Evolutionary conservation across 2,329 filamentous ascomycete species (phyloP), one percentile per base, ranked within the genome.

Genomic region (Colletotrichum cereale): DNA sequence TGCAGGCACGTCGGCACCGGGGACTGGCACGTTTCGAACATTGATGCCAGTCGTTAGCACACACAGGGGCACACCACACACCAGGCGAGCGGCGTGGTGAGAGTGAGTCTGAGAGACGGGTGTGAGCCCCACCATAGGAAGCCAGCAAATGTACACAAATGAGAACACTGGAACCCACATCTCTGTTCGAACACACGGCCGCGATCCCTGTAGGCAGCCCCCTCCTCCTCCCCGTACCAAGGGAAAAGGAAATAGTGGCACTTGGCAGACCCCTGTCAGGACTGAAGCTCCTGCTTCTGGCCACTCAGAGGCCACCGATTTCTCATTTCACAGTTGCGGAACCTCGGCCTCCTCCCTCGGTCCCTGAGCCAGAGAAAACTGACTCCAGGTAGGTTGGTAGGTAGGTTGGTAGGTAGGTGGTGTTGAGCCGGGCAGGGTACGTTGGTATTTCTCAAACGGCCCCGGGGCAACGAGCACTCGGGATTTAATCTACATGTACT

Each of bases 271-370:
- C 64, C 68, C 38, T 47, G 64, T 60, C 29, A 18, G 36, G 29
- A 62, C 68, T 63, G 68, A 58, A 63, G 68, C 68, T 63, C 38
- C 29, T 14, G 50, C 44, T 53, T 68, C 58, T 62, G 67, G 12
- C 71, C 71, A 71, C 12, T 73, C 63, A 73, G 52, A 60, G 58
- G 7, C 21, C 47, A n/a, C 12, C 67, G 62, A 73, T 71, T 73
- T 71, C 67, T 63, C 53, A 73, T 73, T 71, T 60, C 58, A 58
- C 64, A 62, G 36, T 48, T 36, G 24, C 31, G 24, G 31, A 24
- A 44, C 21, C 34, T 34, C 31, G 21, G n/a, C n/a, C 42, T 36
- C 62, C 62, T 56, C 62, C 62, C 50, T 56, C 26, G 48, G 64
- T 14, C 42, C 34, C 40, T 48, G 31, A 8, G 57, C 40, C 64